These are phyloP conservation scores for Xerophyta viscosa DNA, from an alignment of 106 monocot species.

Conservation along the genomic window DNA sequence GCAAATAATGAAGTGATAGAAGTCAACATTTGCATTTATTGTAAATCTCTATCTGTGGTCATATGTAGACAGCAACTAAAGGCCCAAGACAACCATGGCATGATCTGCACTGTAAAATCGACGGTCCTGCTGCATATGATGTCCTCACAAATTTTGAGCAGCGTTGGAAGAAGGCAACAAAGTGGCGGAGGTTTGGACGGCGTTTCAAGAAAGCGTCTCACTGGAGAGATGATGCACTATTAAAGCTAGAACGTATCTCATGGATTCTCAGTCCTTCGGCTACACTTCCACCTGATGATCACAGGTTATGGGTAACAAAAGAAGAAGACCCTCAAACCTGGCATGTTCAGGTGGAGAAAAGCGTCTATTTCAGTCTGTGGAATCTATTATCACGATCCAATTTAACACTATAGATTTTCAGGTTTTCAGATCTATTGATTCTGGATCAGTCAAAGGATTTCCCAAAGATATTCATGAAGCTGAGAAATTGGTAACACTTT, in stretches of 20 bases:
- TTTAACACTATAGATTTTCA: slow-evolving; percentile 13
- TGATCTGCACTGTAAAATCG: slow-evolving; percentile 74
- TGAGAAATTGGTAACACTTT: background rate
- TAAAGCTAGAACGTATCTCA: slow-evolving; percentile 71
- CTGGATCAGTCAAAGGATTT: slow-evolving; percentile 82
- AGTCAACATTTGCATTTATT: too few relatives aligned
- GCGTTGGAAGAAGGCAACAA: slow-evolving; percentile 61
- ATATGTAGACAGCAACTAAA: slow-evolving; percentile 34
- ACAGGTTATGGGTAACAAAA: slow-evolving; percentile 34
- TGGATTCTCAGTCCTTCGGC: slow-evolving; percentile 67
- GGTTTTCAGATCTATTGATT: slow-evolving; percentile 77
- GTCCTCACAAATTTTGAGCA: slow-evolving; percentile 72
- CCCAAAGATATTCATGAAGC: slow-evolving; percentile 36
- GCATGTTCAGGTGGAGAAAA: slow-evolving; percentile 77
- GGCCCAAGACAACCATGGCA: slow-evolving; percentile 87
- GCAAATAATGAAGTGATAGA: too few relatives aligned
- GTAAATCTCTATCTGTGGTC: slow-evolving; percentile 10
- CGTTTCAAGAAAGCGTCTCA: slow-evolving; percentile 25
- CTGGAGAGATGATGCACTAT: slow-evolving; percentile 67
- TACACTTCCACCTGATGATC: slow-evolving; percentile 29
- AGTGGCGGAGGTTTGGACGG: slow-evolving; percentile 38
- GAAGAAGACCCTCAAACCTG: slow-evolving; percentile 54
- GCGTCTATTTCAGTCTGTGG: slow-evolving; percentile 3
- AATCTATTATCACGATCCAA: too few relatives aligned
- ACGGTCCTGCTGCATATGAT: slow-evolving; percentile 79